Evolutionary conservation across 1,284 basidiomycete species (phyloP).

Genomic region (Fistulinella cinereoalba): DNA sequence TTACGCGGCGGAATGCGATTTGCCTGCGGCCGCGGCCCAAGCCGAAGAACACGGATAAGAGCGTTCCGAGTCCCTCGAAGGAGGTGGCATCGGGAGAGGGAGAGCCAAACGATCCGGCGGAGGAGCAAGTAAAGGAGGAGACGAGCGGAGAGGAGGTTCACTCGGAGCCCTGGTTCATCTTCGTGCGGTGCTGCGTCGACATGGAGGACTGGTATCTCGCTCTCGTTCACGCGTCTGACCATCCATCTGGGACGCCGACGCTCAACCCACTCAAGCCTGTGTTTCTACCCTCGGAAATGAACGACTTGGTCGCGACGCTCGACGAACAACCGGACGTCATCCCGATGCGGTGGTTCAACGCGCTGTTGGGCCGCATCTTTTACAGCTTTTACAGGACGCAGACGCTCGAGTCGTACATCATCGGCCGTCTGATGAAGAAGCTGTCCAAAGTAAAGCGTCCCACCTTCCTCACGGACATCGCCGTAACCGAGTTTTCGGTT

Average conservation of each 20-base stretch:
- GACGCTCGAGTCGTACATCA: slow-evolving; percentile 79
- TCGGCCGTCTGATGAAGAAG: slow-evolving; percentile 89
- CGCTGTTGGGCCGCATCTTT: slow-evolving; percentile 88
- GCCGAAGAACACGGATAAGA: slow-evolving; percentile 25
- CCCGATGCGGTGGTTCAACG: slow-evolving; percentile 96
- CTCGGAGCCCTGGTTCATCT: slow-evolving; percentile 86
- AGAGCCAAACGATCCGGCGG: slow-evolving; percentile 40
- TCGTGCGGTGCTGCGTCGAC: slow-evolving; percentile 77
- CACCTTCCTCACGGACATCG: slow-evolving; percentile 80
- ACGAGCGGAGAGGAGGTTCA: slow-evolving; percentile 50
- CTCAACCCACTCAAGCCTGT: slow-evolving; percentile 58
- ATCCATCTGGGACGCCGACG: slow-evolving; percentile 55
- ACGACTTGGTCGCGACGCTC: slow-evolving; percentile 76
- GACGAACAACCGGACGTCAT: slow-evolving; percentile 94
- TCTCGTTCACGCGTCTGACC: slow-evolving; percentile 70
- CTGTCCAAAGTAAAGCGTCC: slow-evolving; percentile 88
- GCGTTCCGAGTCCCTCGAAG: slow-evolving; percentile 51
- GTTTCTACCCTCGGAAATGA: slow-evolving; percentile 82
- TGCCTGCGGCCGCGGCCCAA: slow-evolving; percentile 59
- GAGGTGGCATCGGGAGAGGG: slow-evolving; percentile 48
- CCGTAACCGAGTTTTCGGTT: slow-evolving; percentile 86
- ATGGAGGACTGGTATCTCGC: slow-evolving; percentile 98
- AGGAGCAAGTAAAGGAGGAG: slow-evolving; percentile 46
- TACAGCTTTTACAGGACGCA: slow-evolving; percentile 88
- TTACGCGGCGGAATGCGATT: slow-evolving; percentile 84